Evolutionary conservation across 2,329 filamentous ascomycete species (phyloP).

Genomic region (Diplodia scrobiculata): DNA sequence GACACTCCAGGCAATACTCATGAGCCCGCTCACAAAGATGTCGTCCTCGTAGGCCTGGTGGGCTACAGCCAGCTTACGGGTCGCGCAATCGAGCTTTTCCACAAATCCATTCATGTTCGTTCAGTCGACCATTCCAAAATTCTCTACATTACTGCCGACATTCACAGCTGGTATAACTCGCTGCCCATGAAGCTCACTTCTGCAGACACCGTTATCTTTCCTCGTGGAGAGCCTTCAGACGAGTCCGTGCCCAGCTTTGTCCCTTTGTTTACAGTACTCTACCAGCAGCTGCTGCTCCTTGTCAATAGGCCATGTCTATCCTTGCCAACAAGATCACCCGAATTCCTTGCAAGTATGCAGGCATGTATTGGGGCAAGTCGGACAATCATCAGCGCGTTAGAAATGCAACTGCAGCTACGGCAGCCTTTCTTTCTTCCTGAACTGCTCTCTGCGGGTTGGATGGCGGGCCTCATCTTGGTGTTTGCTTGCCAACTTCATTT

Average conservation of each 20-base stretch:
- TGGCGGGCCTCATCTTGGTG: constrained; percentile 27
- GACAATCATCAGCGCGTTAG: constrained; percentile 23
- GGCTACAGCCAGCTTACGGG: constrained; percentile 29
- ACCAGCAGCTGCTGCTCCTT: constrained; percentile 27
- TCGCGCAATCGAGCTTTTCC: constrained; percentile 27
- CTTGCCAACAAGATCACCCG: constrained; percentile 10
- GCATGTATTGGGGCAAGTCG: constrained; percentile 19
- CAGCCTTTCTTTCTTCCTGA: constrained; percentile 28
- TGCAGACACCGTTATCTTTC: not conserved
- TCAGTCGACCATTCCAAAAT: constrained; percentile 29
- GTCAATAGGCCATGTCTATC: constrained; percentile 27
- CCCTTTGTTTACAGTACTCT: constrained; percentile 27
- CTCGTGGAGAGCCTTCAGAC: constrained; percentile 5
- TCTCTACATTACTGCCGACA: constrained; percentile 26
- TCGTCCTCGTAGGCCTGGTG: constrained; percentile 21
- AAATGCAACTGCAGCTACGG: constrained; percentile 26
- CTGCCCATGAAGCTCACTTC: constrained; percentile 19
- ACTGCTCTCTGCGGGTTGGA: constrained; percentile 25
- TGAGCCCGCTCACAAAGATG: constrained; percentile 17
- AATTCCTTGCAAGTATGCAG: constrained; percentile 28
- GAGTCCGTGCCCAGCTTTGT: constrained; percentile 22
- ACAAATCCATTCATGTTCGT: constrained; percentile 29
- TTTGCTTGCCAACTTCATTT: constrained; percentile 24
- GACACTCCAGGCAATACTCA: not conserved
- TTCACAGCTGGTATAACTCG: constrained; percentile 27